A percentile compares a stretch with the other conserved stretches of the same genome.
Conservation (phyloP, 148 eudicot species). For the Tetragonia tetragonoides region DNA sequence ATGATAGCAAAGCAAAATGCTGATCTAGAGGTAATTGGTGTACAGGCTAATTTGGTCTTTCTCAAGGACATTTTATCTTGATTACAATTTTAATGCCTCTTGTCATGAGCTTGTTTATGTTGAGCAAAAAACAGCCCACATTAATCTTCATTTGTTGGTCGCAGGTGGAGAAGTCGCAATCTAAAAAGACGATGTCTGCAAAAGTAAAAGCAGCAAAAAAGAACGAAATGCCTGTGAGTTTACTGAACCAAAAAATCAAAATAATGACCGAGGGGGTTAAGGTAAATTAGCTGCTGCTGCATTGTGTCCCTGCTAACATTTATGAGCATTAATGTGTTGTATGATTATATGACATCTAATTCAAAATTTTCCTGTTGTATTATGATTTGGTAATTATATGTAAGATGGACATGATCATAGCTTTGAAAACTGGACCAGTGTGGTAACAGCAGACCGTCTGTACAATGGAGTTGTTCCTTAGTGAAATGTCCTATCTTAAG, state of each 20-base stretch:
- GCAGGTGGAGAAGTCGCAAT: constrained; percentile 56
- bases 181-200: constrained; percentile 38
- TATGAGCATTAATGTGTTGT: not conserved
- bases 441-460: not conserved
- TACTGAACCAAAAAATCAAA: constrained; percentile 66
- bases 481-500: not conserved
- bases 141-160: constrained; percentile 21
- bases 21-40: constrained; percentile 44
- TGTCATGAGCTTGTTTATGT: constrained; percentile 8
- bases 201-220: constrained; percentile 57
- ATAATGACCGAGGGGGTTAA: constrained; percentile 68
- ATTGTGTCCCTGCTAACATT: not conserved
- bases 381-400: not conserved
- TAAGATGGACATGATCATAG: not conserved
- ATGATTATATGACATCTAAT: not conserved
- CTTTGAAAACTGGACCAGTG: not conserved
- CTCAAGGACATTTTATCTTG: not conserved
- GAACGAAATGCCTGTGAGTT: constrained; percentile 51
- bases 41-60: not conserved
- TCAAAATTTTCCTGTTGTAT: not conserved
- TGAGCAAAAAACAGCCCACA: not conserved
- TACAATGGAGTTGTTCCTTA: not conserved
- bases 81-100: not conserved
- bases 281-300: constrained; percentile 35
- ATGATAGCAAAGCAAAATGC: constrained; percentile 33